These are phyloP conservation scores for Globisporangium radiosum DNA, from an alignment of 352 stramenopile species.

Conservation along the genomic window DNA sequence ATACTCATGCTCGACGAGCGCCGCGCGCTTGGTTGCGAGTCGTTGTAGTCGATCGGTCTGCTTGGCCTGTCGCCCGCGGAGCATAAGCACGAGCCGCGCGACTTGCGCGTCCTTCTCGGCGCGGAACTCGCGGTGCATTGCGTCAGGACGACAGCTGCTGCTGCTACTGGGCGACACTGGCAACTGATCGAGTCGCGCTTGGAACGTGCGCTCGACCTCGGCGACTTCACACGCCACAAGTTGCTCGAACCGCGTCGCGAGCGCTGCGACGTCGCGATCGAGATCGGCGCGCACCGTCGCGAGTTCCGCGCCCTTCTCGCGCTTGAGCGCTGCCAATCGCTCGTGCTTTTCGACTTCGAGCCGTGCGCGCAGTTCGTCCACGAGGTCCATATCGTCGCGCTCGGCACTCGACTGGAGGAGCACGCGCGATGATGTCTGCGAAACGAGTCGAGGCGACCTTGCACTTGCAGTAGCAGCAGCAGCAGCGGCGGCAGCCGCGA, in stretches of 20 bases:
- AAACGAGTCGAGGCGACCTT: not conserved
- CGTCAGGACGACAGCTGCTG: not conserved
- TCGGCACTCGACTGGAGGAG: conserved; percentile 5
- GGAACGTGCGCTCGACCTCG: conserved; percentile 28
- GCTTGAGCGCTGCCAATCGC: conserved; percentile 28
- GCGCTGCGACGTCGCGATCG: conserved; percentile 1
- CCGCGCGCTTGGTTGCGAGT: conserved; percentile 16
- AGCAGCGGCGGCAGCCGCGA: conserved; percentile 6
- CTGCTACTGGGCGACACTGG: conserved; percentile 5
- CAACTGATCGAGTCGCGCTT: conserved; percentile 9
- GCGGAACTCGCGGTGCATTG: conserved; percentile 5
- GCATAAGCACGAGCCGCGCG: conserved; percentile 38
- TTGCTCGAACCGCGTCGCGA: conserved; percentile 12
- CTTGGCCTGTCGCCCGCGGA: conserved; percentile 25
- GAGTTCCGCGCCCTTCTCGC: conserved; percentile 31
- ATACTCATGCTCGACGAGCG: conserved; percentile 46
- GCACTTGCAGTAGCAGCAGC: conserved; percentile 5
- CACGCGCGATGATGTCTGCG: not conserved
- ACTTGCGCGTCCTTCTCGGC: conserved; percentile 37
- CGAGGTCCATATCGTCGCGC: conserved; percentile 25
- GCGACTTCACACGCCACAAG: conserved; percentile 27
- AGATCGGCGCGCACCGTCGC: conserved; percentile 17
- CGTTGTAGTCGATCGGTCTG: conserved; percentile 19
- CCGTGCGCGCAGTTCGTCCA: conserved; percentile 37
- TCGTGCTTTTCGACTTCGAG: conserved; percentile 49